Evolutionary conservation across 345 rosid species (phyloP).

Genomic region (Pistacia integerrima): DNA sequence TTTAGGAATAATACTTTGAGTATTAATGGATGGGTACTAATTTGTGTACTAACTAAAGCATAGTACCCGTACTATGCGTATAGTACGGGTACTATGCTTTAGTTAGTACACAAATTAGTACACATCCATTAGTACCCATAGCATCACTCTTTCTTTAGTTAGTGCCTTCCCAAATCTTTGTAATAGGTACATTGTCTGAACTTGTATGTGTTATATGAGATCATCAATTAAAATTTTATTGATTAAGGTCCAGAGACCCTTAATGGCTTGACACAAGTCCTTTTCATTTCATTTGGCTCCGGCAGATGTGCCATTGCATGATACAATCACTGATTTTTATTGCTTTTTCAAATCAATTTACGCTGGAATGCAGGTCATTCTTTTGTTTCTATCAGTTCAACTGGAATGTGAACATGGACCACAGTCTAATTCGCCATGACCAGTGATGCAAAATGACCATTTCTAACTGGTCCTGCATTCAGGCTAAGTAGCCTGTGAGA

Average conservation of each 20-base stretch:
- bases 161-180: not conserved
- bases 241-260: not conserved
- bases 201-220: not conserved
- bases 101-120: no score
- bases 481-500: not conserved
- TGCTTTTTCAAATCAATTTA: not conserved
- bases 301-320: not conserved
- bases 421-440: not conserved
- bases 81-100: no score
- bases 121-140: no score
- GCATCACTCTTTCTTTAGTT: no score
- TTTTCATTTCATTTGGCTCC: constrained; percentile 2
- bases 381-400: not conserved
- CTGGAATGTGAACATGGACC: not conserved
- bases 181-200: not conserved
- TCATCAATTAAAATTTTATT: no score
- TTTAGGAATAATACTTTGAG: no score
- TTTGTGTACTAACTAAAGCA: no score
- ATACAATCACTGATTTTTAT: not conserved
- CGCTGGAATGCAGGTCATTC: not conserved
- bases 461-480: not conserved
- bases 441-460: not conserved
- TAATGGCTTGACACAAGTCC: not conserved
- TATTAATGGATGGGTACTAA: no score
- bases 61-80: no score